A percentile compares a stretch with the other conserved stretches of the same genome.
Conservation (phyloP, 2,329 filamentous ascomycete species). For the Chlorencoelia australis region DNA sequence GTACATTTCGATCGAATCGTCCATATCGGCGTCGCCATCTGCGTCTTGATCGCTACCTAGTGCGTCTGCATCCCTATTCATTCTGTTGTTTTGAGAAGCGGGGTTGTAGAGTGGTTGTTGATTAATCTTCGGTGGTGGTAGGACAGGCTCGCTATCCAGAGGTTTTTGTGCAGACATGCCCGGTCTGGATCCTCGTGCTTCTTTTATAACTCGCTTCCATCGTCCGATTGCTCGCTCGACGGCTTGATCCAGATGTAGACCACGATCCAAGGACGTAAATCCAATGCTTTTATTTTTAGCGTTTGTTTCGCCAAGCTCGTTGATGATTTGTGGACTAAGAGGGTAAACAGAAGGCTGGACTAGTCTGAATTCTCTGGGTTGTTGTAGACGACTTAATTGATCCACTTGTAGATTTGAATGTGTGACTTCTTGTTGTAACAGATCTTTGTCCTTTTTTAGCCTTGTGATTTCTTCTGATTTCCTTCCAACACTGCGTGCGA, state of each 20-base stretch:
- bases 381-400: slow-evolving; percentile 46
- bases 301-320: slow-evolving; percentile 37
- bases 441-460: slow-evolving; percentile 37
- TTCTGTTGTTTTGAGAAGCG: not conserved
- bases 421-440: slow-evolving; percentile 39
- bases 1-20: slow-evolving; percentile 28
- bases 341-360: slow-evolving; percentile 41
- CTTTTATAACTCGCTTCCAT: slow-evolving; percentile 52
- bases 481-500: slow-evolving; percentile 49
- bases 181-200: slow-evolving; percentile 32
- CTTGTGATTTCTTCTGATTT: slow-evolving; percentile 43
- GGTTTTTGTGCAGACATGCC: slow-evolving; percentile 42
- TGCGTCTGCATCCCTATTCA: slow-evolving; percentile 6
- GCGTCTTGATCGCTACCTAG: slow-evolving; percentile 20
- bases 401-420: slow-evolving; percentile 50
- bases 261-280: slow-evolving; percentile 39
- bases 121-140: slow-evolving; percentile 7
- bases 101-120: slow-evolving; percentile 2
- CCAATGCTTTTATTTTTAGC: slow-evolving; percentile 35
- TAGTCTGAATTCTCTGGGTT: slow-evolving; percentile 49
- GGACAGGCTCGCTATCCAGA: slow-evolving; percentile 25
- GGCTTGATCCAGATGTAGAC: slow-evolving; percentile 41
- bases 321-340: slow-evolving; percentile 39
- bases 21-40: slow-evolving; percentile 34
- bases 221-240: slow-evolving; percentile 47